Conservation (phyloP, 2,329 filamentous ascomycete genomes). For the Fusarium buxicola region DNA sequence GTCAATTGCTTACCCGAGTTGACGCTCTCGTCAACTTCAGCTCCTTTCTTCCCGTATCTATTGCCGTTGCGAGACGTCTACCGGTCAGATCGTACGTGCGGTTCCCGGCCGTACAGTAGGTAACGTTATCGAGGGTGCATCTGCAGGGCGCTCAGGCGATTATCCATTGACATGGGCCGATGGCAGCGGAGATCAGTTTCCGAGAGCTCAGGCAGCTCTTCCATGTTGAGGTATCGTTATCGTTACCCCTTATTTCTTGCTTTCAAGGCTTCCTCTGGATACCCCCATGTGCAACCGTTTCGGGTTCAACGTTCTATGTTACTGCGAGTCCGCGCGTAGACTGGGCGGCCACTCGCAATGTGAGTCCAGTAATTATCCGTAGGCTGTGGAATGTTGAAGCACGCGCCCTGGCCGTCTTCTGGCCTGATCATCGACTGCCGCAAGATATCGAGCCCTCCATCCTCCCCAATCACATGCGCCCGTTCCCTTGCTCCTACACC, state of each 20-base stretch:
- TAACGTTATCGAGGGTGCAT: conserved; percentile 23
- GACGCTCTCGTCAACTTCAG: neutral
- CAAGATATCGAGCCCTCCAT: conserved; percentile 17
- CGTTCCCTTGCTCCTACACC: conserved; percentile 21
- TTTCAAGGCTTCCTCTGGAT: neutral
- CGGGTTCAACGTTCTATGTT: neutral
- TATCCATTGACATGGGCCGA: conserved; percentile 43
- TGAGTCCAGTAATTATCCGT: conserved; percentile 29
- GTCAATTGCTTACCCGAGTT: conserved; percentile 9
- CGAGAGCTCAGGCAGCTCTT: conserved; percentile 16
- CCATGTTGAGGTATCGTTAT: conserved; percentile 2
- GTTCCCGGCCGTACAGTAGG: conserved; percentile 12
- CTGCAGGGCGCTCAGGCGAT: conserved; percentile 44
- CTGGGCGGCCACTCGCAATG: neutral
- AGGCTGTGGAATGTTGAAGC: conserved; percentile 33
- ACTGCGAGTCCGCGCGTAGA: neutral
- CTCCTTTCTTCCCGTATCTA: neutral
- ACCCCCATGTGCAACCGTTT: neutral
- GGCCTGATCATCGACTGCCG: conserved; percentile 43
- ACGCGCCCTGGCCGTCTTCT: conserved; percentile 43
- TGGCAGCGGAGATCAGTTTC: conserved; percentile 33
- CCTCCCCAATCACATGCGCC: conserved; percentile 40
- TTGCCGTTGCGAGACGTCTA: conserved; percentile 2
- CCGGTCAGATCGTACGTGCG: conserved; percentile 22
- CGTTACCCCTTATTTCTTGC: no score